Evolutionary conservation across 1,139 yeast genomes (phyloP), one percentile per base, ranked within the genome.

Genomic region (Suhomyces guaymorum): DNA sequence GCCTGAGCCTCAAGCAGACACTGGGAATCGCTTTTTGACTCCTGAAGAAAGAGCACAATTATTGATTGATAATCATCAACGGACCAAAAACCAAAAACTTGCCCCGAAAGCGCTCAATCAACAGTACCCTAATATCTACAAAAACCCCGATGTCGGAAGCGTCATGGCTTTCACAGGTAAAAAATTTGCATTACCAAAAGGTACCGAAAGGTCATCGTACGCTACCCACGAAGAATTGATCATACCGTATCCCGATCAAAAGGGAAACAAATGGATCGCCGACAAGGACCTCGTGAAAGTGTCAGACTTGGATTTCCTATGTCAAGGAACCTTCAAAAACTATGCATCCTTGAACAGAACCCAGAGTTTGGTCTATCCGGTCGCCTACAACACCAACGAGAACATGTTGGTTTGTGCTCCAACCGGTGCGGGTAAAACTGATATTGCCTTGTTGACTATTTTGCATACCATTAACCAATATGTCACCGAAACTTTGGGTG

Each of bases 401-500:
- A 92, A 94, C 52, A 85, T 94, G 96, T 70, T 92, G 33, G 90
- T 92, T 2, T 92, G 98, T 76, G 99, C 99, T 0, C 99, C 99
- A 2, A 92, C 99, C 0, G 98, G 99, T 71, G 97, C 98, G 6
- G 99, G 99, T 74, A 92, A 92, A 55, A 94, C 99, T 0, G 97
- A 94, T 58, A 96, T 94, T 25, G 99, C 99, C 0, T 65, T 94
- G 51, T 64, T 92, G 26, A 73, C 97, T 0, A 80, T 92, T 50
- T 66, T 94, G 35, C 87, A 84, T 49, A 78, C 94, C 0, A 82
- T 92, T n/a, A 76, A 80, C 27, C 92, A 87, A 52, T 78, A 65
- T 49, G 64, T 73, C 7, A 71, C 70, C 21, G 83, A 66, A 53
- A 54, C 62, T 17, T 58, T 45, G 56, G 69, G 58, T 37, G 75